A percentile compares a stretch with the other conserved stretches of the same genome.
Evolutionary conservation across 169 alveolate species (phyloP).

Genomic region (Plasmodium sp.): DNA sequence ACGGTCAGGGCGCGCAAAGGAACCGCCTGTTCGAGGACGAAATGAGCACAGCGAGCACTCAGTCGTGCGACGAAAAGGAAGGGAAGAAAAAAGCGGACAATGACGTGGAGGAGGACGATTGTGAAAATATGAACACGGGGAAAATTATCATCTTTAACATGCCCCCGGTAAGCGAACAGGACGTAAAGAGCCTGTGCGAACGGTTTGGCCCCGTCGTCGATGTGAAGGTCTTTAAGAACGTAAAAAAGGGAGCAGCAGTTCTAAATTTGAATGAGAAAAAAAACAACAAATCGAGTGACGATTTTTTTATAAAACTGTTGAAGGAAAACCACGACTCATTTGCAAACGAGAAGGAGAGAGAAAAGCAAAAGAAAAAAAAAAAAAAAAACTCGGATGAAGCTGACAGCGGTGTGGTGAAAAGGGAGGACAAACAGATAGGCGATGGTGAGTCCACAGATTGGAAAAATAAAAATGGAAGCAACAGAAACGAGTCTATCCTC

Average conservation of each 20-base stretch:
- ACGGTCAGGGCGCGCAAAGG: not conserved
- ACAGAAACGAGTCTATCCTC: not conserved
- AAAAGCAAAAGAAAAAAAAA: conserved; percentile 17
- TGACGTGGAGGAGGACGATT: conserved; percentile 1
- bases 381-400: not conserved
- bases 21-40: not conserved
- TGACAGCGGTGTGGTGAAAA: not conserved
- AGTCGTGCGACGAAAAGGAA: not conserved
- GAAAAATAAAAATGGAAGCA: not conserved
- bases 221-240: conserved; percentile 68
- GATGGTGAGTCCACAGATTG: conserved; percentile 19
- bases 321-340: conserved; percentile 5
- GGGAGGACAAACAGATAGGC: conserved; percentile 20
- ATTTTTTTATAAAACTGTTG: conserved; percentile 59
- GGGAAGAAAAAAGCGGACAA: not conserved
- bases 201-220: conserved; percentile 76
- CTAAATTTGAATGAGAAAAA: conserved; percentile 28
- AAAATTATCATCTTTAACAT: conserved; percentile 68
- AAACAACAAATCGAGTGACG: conserved; percentile 24
- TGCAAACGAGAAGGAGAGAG: not conserved
- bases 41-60: not conserved
- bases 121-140: conserved; percentile 68
- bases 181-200: conserved; percentile 65
- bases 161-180: conserved; percentile 65
- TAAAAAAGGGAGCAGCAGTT: conserved; percentile 29